Base-by-base conservation (phyloP, 768 basidiomycete genomes). In the Artomyces pyxidatus region DNA sequence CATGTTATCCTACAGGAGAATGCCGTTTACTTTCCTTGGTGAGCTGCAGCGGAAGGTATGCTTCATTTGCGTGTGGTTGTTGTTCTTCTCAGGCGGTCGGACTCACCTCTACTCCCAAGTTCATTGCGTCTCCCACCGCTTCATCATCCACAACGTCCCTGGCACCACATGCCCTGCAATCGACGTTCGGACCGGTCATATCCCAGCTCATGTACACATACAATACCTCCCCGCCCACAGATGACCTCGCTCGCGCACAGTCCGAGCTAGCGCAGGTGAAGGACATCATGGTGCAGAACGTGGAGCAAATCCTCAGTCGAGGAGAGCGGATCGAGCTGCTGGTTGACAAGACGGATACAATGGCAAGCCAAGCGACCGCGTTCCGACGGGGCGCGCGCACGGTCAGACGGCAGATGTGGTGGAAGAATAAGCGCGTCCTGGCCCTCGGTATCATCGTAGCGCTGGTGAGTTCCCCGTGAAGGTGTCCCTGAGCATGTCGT, bases 261-360 rank as follows among this genome's bases (percentile, higher is more conserved):
- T 77, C 78, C 4, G 93, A 97, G 65, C 74, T 92, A 37, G 80
- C 81, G 52, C 88, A 90, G 57, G 88, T 96, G 41, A 97, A 96
- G 65, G 85, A 93, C 59, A 90, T 96, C 67, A 95, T 96, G 93
- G 94, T 97, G 44, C 89, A 97, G 67, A 97, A 97, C 64, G 94
- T 97, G 55, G 92, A 97, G 68, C 88, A 93, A 64, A 95, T 98
- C 54, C 78, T 99, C 37, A 85, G 80, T 46, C 76, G 96, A 30
- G 96, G 96, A 21, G 96, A 99, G 66, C 76, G 96, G 46, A 90
- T 99, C 57, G 95, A 97, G 64, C 74, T 97, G 16, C 76, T 99
- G 45, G 88, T 98, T 26, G 92, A 97, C 71, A 96, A 96, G 75
- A 99, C 96, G 25, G 94, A 97, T 62, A 86, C 76, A 47, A 89